Base-by-base conservation (phyloP, 106 monocot genomes). In the Acorus gramineus region DNA sequence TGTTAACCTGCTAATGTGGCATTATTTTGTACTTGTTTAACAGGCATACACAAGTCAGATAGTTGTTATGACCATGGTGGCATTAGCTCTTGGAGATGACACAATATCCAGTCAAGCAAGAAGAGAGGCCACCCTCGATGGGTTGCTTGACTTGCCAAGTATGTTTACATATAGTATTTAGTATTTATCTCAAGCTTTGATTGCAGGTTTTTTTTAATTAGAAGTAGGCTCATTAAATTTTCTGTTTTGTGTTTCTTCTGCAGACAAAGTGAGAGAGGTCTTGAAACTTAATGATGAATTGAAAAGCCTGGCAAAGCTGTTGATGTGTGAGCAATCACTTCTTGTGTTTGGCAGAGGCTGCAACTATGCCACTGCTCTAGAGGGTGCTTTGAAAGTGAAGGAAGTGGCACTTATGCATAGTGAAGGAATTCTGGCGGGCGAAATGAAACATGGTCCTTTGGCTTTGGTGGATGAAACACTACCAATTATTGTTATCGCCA, bases 31-130 rank as follows among this genome's bases (percentile, higher is more conserved):
- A 6, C 11, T 51, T 9, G 44, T 53, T 57, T 75, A 9, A 46
- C 67, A 98, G 96, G 91, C 96, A 52, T 98, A 98, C 79, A 98
- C 85, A 3, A 85, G 92, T 75, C 96, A 98, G 71, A 92, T 98
- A 54, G 88, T 92, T 9, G 96, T 81, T 8, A 92, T 98, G 63
- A 56, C 73, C 59, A 92, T 98, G 85, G 73, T 98, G 85, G 79
- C 91, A 63, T 80, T 98, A 68, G 91, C 87, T 66, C 83, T 98
- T 77, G 96, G 96, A 71, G 86, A 81, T 65, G 96, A 98, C 66
- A 80, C 63, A 60, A 77, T 88, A 57, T 91, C 91, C 57, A 88
- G 80, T 48, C 68, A 76, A 55, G 68, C 64, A 57, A 91, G 82
- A 73, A 80, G 96, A 54, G 82, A 87, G 65, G 62, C 68, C 49